These are phyloP conservation scores for Alternaria triticimaculans DNA, from an alignment of 2,329 filamentous ascomycete species.

Conservation along the genomic window DNA sequence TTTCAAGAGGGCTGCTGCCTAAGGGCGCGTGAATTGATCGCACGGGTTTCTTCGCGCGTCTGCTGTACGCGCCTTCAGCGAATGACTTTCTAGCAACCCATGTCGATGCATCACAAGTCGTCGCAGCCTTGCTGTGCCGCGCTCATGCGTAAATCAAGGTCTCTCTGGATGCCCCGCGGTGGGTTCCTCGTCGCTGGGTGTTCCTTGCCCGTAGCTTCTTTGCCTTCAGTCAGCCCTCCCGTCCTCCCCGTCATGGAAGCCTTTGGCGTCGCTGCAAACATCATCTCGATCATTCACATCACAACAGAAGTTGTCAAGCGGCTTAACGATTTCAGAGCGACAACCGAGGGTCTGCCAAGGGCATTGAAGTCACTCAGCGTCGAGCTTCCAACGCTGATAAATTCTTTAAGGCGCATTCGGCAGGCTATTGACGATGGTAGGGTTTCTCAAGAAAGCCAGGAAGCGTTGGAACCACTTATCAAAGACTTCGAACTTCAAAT, in stretches of 20 bases:
- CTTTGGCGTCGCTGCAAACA: conserved; percentile 14
- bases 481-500: not conserved
- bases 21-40: not conserved
- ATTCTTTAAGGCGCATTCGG: not conserved
- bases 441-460: not conserved
- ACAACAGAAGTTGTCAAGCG: not conserved
- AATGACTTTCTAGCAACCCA: not conserved
- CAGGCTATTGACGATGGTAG: not conserved
- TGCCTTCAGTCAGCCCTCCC: not conserved
- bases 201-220: not conserved
- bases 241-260: no score
- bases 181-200: not conserved
- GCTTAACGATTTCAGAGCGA: not conserved
- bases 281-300: conserved; percentile 23
- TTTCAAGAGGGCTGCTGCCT: no score
- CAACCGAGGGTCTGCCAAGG: not conserved
- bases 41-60: not conserved
- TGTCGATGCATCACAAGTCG: not conserved
- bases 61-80: not conserved
- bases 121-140: conserved; percentile 15
- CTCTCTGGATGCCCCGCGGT: not conserved
- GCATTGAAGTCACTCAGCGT: not conserved
- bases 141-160: not conserved
- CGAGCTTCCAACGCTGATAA: not conserved
- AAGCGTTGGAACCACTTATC: not conserved